Conservation (phyloP, 2,329 filamentous ascomycete genomes). For the Aspergillus alliaceus region DNA sequence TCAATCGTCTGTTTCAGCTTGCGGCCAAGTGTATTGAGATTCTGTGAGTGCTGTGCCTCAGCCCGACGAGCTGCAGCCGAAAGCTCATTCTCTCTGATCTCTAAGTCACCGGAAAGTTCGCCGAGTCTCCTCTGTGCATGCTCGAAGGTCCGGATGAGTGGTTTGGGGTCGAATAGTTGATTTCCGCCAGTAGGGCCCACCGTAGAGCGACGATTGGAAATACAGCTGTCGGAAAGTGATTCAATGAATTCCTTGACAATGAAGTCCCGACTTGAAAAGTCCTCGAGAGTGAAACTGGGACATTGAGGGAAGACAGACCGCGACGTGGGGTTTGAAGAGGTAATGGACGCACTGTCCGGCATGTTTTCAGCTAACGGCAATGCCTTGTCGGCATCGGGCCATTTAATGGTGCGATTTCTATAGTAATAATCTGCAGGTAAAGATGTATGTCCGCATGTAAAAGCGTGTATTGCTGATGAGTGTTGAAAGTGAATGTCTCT, state of each 20-base stretch:
- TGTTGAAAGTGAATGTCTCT: background rate
- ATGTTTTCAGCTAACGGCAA: conserved; percentile 27
- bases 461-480: background rate
- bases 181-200: conserved; percentile 42
- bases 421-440: background rate
- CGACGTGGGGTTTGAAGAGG: conserved; percentile 48
- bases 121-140: conserved; percentile 56
- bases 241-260: conserved; percentile 98
- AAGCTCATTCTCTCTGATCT: conserved; percentile 86
- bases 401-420: background rate
- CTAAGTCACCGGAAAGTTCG: conserved; percentile 71
- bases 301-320: conserved; percentile 74
- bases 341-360: conserved; percentile 40
- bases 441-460: background rate
- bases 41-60: conserved; percentile 88
- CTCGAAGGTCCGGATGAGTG: conserved; percentile 93
- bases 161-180: conserved; percentile 85
- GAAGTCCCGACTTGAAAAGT: conserved; percentile 87
- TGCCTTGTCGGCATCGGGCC: conserved; percentile 1
- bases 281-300: conserved; percentile 82
- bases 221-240: conserved; percentile 79
- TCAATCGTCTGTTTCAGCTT: conserved; percentile 91
- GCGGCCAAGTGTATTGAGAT: conserved; percentile 79
- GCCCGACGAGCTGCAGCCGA: conserved; percentile 86
- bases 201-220: conserved; percentile 74